These are phyloP conservation scores for Astragalus glycyphyllos DNA, from an alignment of 306 rosid species.

Conservation along the genomic window DNA sequence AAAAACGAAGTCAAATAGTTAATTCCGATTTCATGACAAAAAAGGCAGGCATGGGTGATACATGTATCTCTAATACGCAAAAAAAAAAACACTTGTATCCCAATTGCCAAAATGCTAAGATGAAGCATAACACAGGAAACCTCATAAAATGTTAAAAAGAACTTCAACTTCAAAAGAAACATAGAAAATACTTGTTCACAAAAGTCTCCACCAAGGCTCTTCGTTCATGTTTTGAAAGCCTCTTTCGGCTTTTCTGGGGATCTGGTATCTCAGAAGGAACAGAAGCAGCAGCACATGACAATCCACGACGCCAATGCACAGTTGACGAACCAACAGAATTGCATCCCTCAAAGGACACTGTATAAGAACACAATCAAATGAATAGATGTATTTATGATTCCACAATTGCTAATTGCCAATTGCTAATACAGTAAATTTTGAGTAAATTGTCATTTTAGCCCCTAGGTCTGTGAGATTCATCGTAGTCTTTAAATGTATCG, in stretches of 20 bases:
- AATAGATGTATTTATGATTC: slow-evolving; percentile 12
- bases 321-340: slow-evolving; percentile 36
- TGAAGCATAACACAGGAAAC: slow-evolving; percentile 19
- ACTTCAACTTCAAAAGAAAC: slow-evolving; percentile 27
- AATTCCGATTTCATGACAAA: slow-evolving; percentile 6
- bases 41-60: not conserved
- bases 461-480: too few species aligned
- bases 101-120: not conserved
- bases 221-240: slow-evolving; percentile 54
- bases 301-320: slow-evolving; percentile 49
- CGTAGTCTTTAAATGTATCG: too few species aligned
- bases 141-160: slow-evolving; percentile 10
- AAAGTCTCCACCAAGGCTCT: slow-evolving; percentile 61
- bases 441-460: too few species aligned
- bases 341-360: slow-evolving; percentile 45
- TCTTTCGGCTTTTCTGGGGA: slow-evolving; percentile 41
- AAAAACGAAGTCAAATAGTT: not conserved
- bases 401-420: not conserved
- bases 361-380: slow-evolving; percentile 31
- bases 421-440: not conserved
- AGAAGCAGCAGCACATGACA: slow-evolving; percentile 58
- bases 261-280: slow-evolving; percentile 48
- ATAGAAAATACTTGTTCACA: slow-evolving; percentile 60
- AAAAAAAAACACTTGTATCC: slow-evolving; percentile 5
- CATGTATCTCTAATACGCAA: not conserved